Conservation (phyloP, 1,139 yeast genomes). For the Nematodospora anomalae region DNA sequence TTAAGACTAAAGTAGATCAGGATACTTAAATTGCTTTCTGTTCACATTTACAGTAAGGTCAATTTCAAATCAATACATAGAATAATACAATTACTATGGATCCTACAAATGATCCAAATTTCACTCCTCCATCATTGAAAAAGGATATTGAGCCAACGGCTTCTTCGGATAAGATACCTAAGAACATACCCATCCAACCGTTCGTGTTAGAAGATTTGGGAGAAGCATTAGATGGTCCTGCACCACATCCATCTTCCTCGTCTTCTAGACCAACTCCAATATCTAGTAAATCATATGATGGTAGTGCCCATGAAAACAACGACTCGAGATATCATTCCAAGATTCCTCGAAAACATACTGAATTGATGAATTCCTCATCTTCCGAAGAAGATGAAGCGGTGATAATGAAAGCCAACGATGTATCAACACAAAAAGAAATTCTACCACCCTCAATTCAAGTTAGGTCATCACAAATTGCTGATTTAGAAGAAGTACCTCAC, state of each 20-base stretch:
- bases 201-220: constrained; percentile 76
- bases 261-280: constrained; percentile 9
- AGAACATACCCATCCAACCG: constrained; percentile 70
- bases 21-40: no score
- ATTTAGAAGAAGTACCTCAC: constrained; percentile 93
- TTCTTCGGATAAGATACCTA: constrained; percentile 71
- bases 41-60: no score
- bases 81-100: no score
- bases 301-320: constrained; percentile 10
- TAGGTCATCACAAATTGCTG: constrained; percentile 76
- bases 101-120: constrained; percentile 78
- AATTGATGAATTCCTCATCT: constrained; percentile 33
- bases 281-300: constrained; percentile 11
- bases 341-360: constrained; percentile 46
- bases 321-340: constrained; percentile 28
- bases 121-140: constrained; percentile 67
- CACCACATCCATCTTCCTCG: constrained; percentile 48
- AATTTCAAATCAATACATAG: no score
- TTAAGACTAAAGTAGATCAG: no score
- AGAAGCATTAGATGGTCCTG: constrained; percentile 70
- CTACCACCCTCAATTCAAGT: constrained; percentile 51
- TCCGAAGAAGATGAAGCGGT: constrained; percentile 27
- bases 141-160: constrained; percentile 67
- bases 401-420: constrained; percentile 6
- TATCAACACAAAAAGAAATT: constrained; percentile 15